Conservation (phyloP, 2,329 filamentous ascomycete genomes). For the Herpotrichia juniperi region DNA sequence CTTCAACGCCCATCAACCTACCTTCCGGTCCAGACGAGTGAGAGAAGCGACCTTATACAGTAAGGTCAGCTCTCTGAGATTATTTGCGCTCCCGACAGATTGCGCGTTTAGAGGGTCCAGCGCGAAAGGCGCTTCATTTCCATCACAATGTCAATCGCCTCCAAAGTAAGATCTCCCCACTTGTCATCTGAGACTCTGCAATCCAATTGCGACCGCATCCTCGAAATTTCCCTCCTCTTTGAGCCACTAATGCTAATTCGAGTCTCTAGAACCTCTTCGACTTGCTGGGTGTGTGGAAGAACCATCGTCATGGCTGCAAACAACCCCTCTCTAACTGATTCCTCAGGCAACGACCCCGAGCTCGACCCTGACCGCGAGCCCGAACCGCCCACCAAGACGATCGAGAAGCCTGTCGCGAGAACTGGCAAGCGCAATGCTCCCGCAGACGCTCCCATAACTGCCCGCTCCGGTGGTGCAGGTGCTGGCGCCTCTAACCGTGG, state of each 20-base stretch:
- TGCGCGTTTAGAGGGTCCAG: slow-evolving; percentile 51
- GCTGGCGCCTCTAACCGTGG: slow-evolving; percentile 18
- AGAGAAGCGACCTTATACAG: slow-evolving; percentile 47
- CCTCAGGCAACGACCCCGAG: slow-evolving; percentile 71
- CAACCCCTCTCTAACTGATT: slow-evolving; percentile 27
- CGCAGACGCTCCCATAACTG: slow-evolving; percentile 66
- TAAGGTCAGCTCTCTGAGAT: slow-evolving; percentile 47
- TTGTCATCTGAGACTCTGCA: background rate
- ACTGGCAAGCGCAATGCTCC: slow-evolving; percentile 87
- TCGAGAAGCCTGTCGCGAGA: slow-evolving; percentile 81
- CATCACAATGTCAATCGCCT: slow-evolving; percentile 50
- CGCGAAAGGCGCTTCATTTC: slow-evolving; percentile 52
- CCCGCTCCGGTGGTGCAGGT: slow-evolving; percentile 34
- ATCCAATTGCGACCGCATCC: background rate
- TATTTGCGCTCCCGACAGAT: slow-evolving; percentile 40
- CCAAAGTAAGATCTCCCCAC: slow-evolving; percentile 45
- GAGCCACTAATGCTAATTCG: slow-evolving; percentile 44
- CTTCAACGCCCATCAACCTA: slow-evolving; percentile 22
- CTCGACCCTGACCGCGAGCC: slow-evolving; percentile 75
- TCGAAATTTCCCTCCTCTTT: slow-evolving; percentile 1
- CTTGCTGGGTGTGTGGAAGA: slow-evolving; percentile 80
- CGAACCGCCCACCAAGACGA: slow-evolving; percentile 81
- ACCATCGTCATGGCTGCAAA: slow-evolving; percentile 12
- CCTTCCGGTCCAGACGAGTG: slow-evolving; percentile 33
- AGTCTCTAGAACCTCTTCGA: slow-evolving; percentile 86